Evolutionary conservation across 2,329 filamentous ascomycete genomes (phyloP), one percentile per base, ranked within the genome.

Genomic region (Fusarium acutatum): DNA sequence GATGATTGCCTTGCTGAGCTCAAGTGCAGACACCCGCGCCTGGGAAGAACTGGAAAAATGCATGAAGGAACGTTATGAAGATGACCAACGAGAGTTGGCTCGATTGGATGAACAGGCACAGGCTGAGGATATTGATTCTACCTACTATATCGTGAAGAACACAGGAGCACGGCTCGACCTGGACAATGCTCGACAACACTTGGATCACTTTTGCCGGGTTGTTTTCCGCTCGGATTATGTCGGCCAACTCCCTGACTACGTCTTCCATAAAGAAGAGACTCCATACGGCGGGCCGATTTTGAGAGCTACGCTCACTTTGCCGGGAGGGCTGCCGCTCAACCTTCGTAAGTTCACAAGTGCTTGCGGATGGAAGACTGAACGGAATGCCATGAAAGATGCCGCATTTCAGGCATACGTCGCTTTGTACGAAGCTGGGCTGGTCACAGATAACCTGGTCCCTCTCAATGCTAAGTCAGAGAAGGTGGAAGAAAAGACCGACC

Each of bases 391-490:
- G 74, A 94, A 93, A 78, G 96, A 98, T 80, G 94, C 92, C 2
- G 93, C 94, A 0, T 96, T 97, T 69, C 89, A 94, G 77, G 93
- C 95, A 2, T 97, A 95, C 78, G 82, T 89, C 28, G 86, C 85
- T 10, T 85, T 98, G 1, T 91, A 96, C 78, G 75, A 88, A 13
- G 91, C 88, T 32, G 92, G 92, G 0, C 84, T 98, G 10, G 82
- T 98, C 3, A 95, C 94, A 69, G 89, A 97, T 20, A 87, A 97
- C 75, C 82, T 98, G 1, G 85, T 97, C 44, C 96, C 96, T 14
- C 83, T 87, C 20, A 81, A 84, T 5, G 83, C 84, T n/a, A 73
- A 82, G 14, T 76, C 81, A 6, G 82, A 81, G 1, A 74, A 86
- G 3, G 82, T 85, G 38, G 78, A 79, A 5, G 82, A 85, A 2